A percentile compares a stretch with the other conserved stretches of the same genome.
Conservation (phyloP, 371 early-diverging fungal genomes). For the Mucor racemosus region DNA sequence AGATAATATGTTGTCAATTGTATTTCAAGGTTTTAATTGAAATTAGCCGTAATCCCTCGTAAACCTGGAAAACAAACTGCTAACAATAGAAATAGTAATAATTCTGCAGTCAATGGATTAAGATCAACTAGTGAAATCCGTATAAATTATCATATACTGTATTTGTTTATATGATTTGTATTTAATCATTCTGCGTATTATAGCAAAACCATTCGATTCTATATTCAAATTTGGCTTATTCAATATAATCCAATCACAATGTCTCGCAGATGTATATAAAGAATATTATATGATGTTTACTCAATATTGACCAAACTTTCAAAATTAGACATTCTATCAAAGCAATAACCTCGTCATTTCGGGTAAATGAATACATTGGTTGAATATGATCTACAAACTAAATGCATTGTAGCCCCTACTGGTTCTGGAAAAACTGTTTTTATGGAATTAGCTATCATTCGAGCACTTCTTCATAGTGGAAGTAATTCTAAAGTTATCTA, state of each 20-base stretch:
- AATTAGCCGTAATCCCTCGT: neutral
- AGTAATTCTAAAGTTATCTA: constrained; percentile 68
- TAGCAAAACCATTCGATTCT: constrained; percentile 39
- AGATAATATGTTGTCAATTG: neutral
- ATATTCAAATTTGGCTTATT: constrained; percentile 59
- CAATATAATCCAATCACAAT: constrained; percentile 70
- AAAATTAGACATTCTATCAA: constrained; percentile 34
- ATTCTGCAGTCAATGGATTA: neutral
- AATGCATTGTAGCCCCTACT: constrained; percentile 71
- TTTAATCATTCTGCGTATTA: neutral
- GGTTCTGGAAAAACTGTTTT: constrained; percentile 87
- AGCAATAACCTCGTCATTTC: constrained; percentile 65
- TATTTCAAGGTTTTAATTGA: neutral
- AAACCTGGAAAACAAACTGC: neutral
- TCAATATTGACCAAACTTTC: neutral
- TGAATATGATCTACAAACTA: neutral
- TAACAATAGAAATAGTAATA: neutral
- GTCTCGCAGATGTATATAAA: constrained; percentile 56
- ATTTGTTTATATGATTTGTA: neutral
- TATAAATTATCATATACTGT: constrained; percentile 2
- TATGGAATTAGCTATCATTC: constrained; percentile 74
- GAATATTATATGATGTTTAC: neutral
- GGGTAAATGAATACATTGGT: constrained; percentile 24
- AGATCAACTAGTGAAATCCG: constrained; percentile 32
- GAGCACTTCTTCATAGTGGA: constrained; percentile 38